phyloP scores from a whole-genome alignment of 2,329 filamentous ascomycete genomes.

The Calonectria pauciramosa region DNA sequence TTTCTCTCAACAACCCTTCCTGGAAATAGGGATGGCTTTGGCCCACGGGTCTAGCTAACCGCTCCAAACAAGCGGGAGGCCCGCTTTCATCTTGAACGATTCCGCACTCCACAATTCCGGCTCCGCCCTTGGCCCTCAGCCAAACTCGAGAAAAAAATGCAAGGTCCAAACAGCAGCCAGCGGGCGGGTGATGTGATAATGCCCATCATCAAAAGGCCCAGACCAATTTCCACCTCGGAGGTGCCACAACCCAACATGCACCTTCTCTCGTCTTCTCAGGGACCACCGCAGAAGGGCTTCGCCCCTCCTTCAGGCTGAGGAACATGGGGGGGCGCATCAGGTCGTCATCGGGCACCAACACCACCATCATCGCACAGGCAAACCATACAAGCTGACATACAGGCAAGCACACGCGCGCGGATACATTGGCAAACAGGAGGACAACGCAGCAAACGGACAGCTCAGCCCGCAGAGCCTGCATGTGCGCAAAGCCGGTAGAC shows the following conservation, averaged over 20 bases:
- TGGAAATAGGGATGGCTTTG: constrained; percentile 1
- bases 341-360: constrained; percentile 49
- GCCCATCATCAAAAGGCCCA: constrained; percentile 8
- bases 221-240: constrained; percentile 8
- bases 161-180: not conserved
- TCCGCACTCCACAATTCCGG: constrained; percentile 12
- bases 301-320: constrained; percentile 31
- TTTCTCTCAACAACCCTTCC: not conserved
- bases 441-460: constrained; percentile 46
- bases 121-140: constrained; percentile 9
- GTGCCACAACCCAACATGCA: constrained; percentile 2
- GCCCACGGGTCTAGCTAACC: not conserved
- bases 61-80: constrained; percentile 14
- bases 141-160: not conserved
- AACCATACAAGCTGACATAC: constrained; percentile 18
- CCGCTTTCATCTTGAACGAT: constrained; percentile 10
- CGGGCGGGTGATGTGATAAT: not conserved
- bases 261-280: constrained; percentile 1
- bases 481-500: constrained; percentile 35
- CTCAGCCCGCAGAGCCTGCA: constrained; percentile 46
- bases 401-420: constrained; percentile 25
- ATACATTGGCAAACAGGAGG: constrained; percentile 38
- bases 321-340: constrained; percentile 37
- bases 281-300: not conserved
- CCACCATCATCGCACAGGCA: constrained; percentile 32